These are phyloP conservation scores for Geosmithia morbida DNA, from an alignment of 2,329 filamentous ascomycete genomes.

Conservation along the genomic window DNA sequence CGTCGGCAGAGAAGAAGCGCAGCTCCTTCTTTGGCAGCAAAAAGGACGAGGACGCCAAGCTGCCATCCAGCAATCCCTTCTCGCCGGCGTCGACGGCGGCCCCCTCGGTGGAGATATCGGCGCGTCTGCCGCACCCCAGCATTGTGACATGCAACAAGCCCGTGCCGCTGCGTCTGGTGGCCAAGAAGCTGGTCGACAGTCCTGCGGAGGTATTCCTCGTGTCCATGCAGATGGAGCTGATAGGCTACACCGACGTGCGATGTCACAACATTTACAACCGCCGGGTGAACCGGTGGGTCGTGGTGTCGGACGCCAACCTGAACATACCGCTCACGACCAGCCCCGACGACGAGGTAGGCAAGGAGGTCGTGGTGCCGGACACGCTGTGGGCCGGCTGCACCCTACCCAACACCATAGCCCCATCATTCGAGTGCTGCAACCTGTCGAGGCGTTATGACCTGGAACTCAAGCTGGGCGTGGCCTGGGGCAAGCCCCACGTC, in stretches of 20 bases:
- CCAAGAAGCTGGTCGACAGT: slow-evolving; percentile 60
- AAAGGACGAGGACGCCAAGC: slow-evolving; percentile 8
- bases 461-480: slow-evolving; percentile 66
- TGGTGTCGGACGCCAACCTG: slow-evolving; percentile 59
- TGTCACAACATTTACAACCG: slow-evolving; percentile 60
- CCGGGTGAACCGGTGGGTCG: slow-evolving; percentile 62
- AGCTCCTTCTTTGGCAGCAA: slow-evolving; percentile 38
- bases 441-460: slow-evolving; percentile 69
- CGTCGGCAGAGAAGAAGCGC: slow-evolving; percentile 34
- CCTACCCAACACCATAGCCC: slow-evolving; percentile 75
- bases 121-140: slow-evolving; percentile 71
- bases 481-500: slow-evolving; percentile 46
- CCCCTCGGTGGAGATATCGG: slow-evolving; percentile 65
- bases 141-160: slow-evolving; percentile 83
- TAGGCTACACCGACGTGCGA: slow-evolving; percentile 65
- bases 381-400: slow-evolving; percentile 57
- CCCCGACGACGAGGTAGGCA: slow-evolving; percentile 40
- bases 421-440: slow-evolving; percentile 82
- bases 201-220: slow-evolving; percentile 60
- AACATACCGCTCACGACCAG: slow-evolving; percentile 50
- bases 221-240: slow-evolving; percentile 67
- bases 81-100: slow-evolving; percentile 8
- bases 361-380: slow-evolving; percentile 55
- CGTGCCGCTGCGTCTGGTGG: slow-evolving; percentile 64
- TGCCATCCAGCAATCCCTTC: slow-evolving; percentile 2